Evolutionary conservation across 805 yeast species (phyloP).

Genomic region (Cyberlindnera mississippiensis): DNA sequence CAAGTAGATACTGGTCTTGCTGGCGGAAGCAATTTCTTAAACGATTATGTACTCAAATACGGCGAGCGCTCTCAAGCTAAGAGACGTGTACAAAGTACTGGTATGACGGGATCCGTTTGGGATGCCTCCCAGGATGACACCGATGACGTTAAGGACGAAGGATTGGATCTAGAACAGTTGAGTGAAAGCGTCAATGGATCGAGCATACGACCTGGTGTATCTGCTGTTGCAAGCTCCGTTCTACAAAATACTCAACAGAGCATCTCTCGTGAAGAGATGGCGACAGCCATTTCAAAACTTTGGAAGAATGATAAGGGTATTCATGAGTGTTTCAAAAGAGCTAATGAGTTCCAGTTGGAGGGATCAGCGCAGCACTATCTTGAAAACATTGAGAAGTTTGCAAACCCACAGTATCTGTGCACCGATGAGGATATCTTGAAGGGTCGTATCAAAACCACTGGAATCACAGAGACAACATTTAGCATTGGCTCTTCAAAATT

Average conservation of each 20-base stretch:
- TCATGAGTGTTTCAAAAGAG: slow-evolving; percentile 47
- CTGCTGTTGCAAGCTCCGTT: slow-evolving; percentile 17
- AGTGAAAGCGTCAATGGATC: slow-evolving; percentile 19
- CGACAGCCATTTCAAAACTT: slow-evolving; percentile 60
- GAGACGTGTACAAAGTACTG: slow-evolving; percentile 53
- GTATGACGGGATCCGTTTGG: slow-evolving; percentile 37
- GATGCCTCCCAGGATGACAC: slow-evolving; percentile 18
- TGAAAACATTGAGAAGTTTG: slow-evolving; percentile 63
- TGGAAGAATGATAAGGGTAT: slow-evolving; percentile 76
- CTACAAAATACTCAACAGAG: slow-evolving; percentile 12
- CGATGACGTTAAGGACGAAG: slow-evolving; percentile 2
- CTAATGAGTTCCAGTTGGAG: slow-evolving; percentile 82
- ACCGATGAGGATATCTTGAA: slow-evolving; percentile 78
- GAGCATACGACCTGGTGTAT: slow-evolving; percentile 24
- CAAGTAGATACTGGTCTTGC: slow-evolving; percentile 63
- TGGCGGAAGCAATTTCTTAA: slow-evolving; percentile 59
- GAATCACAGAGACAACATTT: slow-evolving; percentile 85
- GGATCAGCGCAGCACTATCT: slow-evolving; percentile 80
- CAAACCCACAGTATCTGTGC: slow-evolving; percentile 62
- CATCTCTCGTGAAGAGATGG: slow-evolving; percentile 49
- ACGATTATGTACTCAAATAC: slow-evolving; percentile 61
- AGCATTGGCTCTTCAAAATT: slow-evolving; percentile 61
- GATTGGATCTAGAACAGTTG: slow-evolving; percentile 18
- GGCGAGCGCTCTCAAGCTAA: slow-evolving; percentile 49
- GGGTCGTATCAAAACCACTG: slow-evolving; percentile 94